Conservation (phyloP, 2,329 filamentous ascomycete species). For the Orbilia blumenaviensis region DNA sequence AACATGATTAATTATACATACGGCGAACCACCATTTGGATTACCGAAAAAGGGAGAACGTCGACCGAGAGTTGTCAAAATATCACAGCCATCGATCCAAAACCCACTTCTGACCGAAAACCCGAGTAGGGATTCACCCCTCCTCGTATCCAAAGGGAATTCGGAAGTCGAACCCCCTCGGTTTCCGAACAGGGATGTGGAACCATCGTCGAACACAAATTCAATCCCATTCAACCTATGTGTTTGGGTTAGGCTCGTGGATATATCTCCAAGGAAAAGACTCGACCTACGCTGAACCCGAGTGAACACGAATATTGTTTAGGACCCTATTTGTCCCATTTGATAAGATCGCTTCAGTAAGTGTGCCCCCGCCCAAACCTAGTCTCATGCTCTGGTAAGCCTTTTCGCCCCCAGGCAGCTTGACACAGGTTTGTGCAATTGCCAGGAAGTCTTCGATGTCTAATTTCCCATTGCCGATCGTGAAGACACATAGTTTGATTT, state of each 20-base stretch:
- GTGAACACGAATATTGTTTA: slow-evolving; percentile 28
- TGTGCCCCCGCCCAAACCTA: slow-evolving; percentile 77
- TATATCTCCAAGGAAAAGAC: too few relatives aligned
- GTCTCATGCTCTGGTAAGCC: slow-evolving; percentile 77
- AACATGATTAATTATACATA: slow-evolving; percentile 66
- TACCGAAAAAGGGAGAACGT: slow-evolving; percentile 85
- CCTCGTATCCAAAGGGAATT: slow-evolving; percentile 71
- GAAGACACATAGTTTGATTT: slow-evolving; percentile 76
- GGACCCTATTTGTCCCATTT: slow-evolving; percentile 67
- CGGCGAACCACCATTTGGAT: slow-evolving; percentile 79
- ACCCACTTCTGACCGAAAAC: slow-evolving; percentile 75
- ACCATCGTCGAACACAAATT: slow-evolving; percentile 91
- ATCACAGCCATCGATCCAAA: slow-evolving; percentile 86
- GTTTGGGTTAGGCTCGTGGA: neutral
- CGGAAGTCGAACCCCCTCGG: slow-evolving; percentile 78
- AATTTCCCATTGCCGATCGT: slow-evolving; percentile 78
- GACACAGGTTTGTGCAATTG: slow-evolving; percentile 75
- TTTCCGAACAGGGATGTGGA: slow-evolving; percentile 88
- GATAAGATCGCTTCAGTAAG: slow-evolving; percentile 75
- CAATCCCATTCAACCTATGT: slow-evolving; percentile 74
- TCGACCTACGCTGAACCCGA: slow-evolving; percentile 26
- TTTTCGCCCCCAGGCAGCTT: slow-evolving; percentile 78
- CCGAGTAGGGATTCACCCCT: slow-evolving; percentile 87
- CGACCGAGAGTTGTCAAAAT: slow-evolving; percentile 89
- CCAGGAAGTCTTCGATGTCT: slow-evolving; percentile 80